phyloP scores from a whole-genome alignment of 352 stramenopile species.

The Phytopythium aichiense region DNA sequence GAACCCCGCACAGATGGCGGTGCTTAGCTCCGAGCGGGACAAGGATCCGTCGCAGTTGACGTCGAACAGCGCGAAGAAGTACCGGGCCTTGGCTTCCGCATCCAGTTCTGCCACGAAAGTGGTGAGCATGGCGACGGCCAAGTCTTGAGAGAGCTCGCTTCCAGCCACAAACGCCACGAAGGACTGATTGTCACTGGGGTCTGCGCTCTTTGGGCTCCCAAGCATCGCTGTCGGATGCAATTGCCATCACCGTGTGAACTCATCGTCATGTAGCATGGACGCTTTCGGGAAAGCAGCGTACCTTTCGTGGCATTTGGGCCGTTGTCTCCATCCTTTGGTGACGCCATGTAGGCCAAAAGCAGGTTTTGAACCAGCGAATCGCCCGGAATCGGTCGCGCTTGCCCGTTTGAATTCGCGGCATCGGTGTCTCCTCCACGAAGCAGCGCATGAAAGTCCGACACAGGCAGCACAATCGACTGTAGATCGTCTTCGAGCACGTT shows the following conservation, averaged over 20 bases:
- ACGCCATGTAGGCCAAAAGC: conserved; percentile 22
- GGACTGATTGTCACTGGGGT: background rate
- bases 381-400: conserved; percentile 5
- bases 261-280: background rate
- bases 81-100: conserved; percentile 27
- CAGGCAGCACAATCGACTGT: conserved; percentile 12
- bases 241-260: background rate
- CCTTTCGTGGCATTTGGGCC: background rate
- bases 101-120: conserved; percentile 16
- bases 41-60: conserved; percentile 24
- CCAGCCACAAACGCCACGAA: conserved; percentile 13
- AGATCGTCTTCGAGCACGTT: background rate
- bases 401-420: background rate
- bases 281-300: background rate
- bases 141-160: conserved; percentile 24
- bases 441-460: conserved; percentile 14
- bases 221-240: background rate
- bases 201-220: background rate
- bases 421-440: conserved; percentile 10
- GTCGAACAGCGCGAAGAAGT: conserved; percentile 41
- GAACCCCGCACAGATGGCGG: conserved; percentile 33
- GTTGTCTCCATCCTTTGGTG: conserved; percentile 7
- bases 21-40: conserved; percentile 26
- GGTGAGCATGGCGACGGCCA: conserved; percentile 26
- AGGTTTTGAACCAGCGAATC: conserved; percentile 18